These are phyloP conservation scores for Apophysomyces trapeziformis DNA, from an alignment of 371 early-diverging fungal species.

Conservation along the genomic window DNA sequence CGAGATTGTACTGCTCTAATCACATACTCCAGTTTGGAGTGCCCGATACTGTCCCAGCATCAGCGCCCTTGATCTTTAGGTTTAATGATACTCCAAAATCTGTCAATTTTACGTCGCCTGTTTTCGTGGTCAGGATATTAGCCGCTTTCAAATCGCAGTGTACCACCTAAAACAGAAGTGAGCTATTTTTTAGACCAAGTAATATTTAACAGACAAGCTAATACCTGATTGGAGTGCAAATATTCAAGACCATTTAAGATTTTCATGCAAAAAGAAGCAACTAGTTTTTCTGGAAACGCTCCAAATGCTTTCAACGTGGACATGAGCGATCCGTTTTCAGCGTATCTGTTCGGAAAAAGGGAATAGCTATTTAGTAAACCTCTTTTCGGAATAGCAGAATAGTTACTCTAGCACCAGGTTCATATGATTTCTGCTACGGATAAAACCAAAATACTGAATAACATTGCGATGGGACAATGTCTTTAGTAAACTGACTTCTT, in stretches of 20 bases:
- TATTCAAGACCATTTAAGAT: conserved; percentile 90
- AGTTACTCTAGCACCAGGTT: conserved; percentile 88
- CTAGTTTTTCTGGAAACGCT: conserved; percentile 91
- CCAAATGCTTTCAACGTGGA: conserved; percentile 91
- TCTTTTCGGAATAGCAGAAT: neutral
- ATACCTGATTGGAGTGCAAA: conserved; percentile 81
- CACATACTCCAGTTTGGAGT: conserved; percentile 95
- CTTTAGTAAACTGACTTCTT: conserved; percentile 77
- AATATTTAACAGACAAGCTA: neutral
- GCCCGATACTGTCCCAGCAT: conserved; percentile 77
- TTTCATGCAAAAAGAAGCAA: conserved; percentile 88
- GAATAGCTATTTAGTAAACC: neutral
- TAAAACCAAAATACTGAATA: conserved; percentile 86
- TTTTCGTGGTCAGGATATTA: conserved; percentile 93
- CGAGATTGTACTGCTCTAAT: neutral
- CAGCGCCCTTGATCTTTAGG: conserved; percentile 67
- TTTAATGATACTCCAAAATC: conserved; percentile 96
- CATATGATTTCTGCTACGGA: conserved; percentile 70
- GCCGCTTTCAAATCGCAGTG: conserved; percentile 98
- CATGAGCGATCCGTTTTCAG: conserved; percentile 94
- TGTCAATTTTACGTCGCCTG: conserved; percentile 93
- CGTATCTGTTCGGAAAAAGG: conserved; percentile 46
- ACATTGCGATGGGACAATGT: conserved; percentile 81
- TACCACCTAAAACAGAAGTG: conserved; percentile 55
- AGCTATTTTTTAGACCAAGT: neutral